Evolutionary conservation across 257 asterid species (phyloP).

Genomic region (Anisodus acutangulus): DNA sequence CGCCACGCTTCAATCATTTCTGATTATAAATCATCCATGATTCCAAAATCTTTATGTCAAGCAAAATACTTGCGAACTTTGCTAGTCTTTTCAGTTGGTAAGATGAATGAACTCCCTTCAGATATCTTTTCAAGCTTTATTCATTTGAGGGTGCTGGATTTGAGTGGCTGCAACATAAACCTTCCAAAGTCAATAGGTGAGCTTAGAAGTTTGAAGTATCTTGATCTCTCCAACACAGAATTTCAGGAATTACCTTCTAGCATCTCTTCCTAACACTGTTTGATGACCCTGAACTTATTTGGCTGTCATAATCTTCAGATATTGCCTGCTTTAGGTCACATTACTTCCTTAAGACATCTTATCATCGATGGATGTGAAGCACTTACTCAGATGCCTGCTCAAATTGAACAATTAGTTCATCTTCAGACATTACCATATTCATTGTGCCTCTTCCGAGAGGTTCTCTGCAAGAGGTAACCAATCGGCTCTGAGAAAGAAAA

Average conservation of each 20-base stretch:
- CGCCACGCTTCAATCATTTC: conserved; percentile 38
- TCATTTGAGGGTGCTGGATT: conserved; percentile 37
- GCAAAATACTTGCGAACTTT: conserved; percentile 38
- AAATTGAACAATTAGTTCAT: conserved; percentile 8
- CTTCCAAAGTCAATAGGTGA: conserved; percentile 31
- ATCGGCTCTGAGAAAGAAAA: neutral
- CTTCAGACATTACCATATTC: conserved; percentile 44
- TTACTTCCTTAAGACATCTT: conserved; percentile 41
- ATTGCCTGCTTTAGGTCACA: conserved; percentile 29
- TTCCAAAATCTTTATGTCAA: conserved; percentile 29
- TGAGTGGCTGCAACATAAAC: conserved; percentile 34
- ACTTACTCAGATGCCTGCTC: conserved; percentile 35
- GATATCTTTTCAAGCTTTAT: conserved; percentile 20
- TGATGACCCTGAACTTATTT: conserved; percentile 37
- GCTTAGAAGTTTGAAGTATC: conserved; percentile 28
- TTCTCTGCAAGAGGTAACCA: neutral
- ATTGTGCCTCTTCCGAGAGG: conserved; percentile 31
- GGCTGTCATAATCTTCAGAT: conserved; percentile 37
- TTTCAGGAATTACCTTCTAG: conserved; percentile 31
- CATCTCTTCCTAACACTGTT: conserved; percentile 32
- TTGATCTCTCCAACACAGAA: conserved; percentile 32
- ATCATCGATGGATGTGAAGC: conserved; percentile 40
- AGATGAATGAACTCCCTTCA: conserved; percentile 6
- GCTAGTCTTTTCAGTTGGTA: conserved; percentile 37
- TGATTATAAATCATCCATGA: neutral